Base-by-base conservation (phyloP, 116 monocot genomes). In the Zostera marina region DNA sequence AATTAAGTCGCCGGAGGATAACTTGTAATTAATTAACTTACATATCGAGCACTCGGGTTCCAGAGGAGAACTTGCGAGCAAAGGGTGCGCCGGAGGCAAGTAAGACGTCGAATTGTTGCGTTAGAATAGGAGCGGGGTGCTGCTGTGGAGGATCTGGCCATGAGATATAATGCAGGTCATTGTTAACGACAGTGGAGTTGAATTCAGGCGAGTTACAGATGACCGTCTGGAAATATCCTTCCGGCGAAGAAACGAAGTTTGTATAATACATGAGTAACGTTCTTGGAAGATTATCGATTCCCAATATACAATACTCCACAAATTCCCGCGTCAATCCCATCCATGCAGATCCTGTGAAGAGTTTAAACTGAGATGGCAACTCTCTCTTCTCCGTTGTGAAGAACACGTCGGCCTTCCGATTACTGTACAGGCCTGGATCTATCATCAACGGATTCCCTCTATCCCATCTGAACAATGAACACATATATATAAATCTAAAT, bases 351-450 rank as follows among this genome's bases (percentile, higher is more conserved):
- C 68, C 66, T 60, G 86, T 81, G 46, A 78, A 86, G 1, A 86
- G 64, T 53, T 78, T 75, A 49, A 86, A 86, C 44, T 74, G 69
- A 13, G 66, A 76, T 1, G 86, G 86, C 23, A 81, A 19, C 41
- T 81, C 78, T 49, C 86, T 75, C 16, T 49, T 70, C 39, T 42
- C 78, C 11, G 59, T 22, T 0, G 62, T 73, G 75, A 69, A 78
- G 53, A 81, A 76, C 14, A 86, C 66, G 60, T 81, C 76, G 1
- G 60, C 53, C 46, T 86, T 86, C 41, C n/a, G 54, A 3, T 63
- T 52, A 42, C 21, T 70, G 49, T 86, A 81, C 24, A 86, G 76
- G 4, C 86, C 86, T 13, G 86, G 86, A 68, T 86, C 86, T 16
- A 81, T 40, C 2, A 86, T 81, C 68, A 86, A 14, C 14, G 81